These are phyloP conservation scores for Phaeotremella skinneri DNA, from an alignment of 768 basidiomycete genomes.

Conservation along the genomic window DNA sequence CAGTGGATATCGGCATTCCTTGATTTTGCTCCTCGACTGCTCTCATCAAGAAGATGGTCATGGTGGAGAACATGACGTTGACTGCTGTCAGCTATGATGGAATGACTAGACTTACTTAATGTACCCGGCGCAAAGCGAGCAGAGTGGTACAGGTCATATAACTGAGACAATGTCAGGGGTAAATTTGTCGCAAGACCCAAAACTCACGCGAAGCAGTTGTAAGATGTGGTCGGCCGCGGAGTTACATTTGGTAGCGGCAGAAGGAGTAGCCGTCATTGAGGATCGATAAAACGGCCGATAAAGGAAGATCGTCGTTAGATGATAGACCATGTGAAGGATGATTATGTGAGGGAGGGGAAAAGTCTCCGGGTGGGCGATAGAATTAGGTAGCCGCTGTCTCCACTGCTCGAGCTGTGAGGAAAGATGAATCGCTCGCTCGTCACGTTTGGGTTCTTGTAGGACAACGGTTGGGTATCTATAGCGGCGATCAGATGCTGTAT, in stretches of 20 bases:
- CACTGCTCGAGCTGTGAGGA: slow-evolving; percentile 4
- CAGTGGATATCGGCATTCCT: not conserved
- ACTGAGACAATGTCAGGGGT: no score
- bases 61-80: slow-evolving; percentile 10
- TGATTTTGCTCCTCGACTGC: slow-evolving; percentile 4
- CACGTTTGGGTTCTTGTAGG: not conserved
- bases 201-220: slow-evolving; percentile 11
- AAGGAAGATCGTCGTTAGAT: slow-evolving; percentile 14
- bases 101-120: slow-evolving; percentile 5
- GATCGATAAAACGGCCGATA: slow-evolving; percentile 19
- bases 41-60: slow-evolving; percentile 6
- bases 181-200: no score
- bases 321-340: slow-evolving; percentile 16
- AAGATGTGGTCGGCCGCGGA: slow-evolving; percentile 8
- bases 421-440: slow-evolving; percentile 2
- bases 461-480: slow-evolving; percentile 7
- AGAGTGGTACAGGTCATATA: slow-evolving; percentile 11
- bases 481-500: slow-evolving; percentile 10
- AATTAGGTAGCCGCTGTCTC: slow-evolving; percentile 3
- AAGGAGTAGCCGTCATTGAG: not conserved
- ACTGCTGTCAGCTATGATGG: not conserved
- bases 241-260: slow-evolving; percentile 12
- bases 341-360: slow-evolving; percentile 14
- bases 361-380: slow-evolving; percentile 1
- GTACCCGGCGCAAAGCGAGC: slow-evolving; percentile 3